These are phyloP conservation scores for Coemansia sp. DNA, from an alignment of 192 early-diverging fungal species.

Conservation along the genomic window DNA sequence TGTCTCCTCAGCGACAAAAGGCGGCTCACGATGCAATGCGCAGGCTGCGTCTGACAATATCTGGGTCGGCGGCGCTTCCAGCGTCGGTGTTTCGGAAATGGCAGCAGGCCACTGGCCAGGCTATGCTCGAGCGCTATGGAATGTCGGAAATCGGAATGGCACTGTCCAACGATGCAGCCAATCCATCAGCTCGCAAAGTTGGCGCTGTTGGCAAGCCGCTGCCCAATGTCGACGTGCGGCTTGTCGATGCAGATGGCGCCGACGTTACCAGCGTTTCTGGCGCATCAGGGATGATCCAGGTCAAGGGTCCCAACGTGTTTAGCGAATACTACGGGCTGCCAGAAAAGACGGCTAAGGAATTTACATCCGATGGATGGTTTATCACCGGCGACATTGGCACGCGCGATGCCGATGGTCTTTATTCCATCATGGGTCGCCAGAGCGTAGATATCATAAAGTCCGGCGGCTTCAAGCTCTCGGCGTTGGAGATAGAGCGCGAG, in stretches of 20 bases:
- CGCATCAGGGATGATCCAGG: slow-evolving; percentile 67
- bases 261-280: slow-evolving; percentile 58
- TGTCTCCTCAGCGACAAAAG: slow-evolving; percentile 40
- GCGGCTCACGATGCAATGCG: slow-evolving; percentile 55
- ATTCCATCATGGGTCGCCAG: slow-evolving; percentile 75
- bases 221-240: slow-evolving; percentile 62
- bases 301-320: slow-evolving; percentile 76
- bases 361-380: slow-evolving; percentile 77
- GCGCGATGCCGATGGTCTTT: slow-evolving; percentile 58
- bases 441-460: slow-evolving; percentile 87
- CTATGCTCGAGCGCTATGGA: slow-evolving; percentile 82
- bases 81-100: slow-evolving; percentile 65
- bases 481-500: slow-evolving; percentile 82
- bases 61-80: slow-evolving; percentile 77
- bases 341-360: slow-evolving; percentile 70
- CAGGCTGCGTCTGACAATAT: slow-evolving; percentile 75
- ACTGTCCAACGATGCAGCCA: slow-evolving; percentile 59
- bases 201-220: slow-evolving; percentile 79
- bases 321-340: slow-evolving; percentile 71
- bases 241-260: slow-evolving; percentile 52
- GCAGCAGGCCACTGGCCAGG: slow-evolving; percentile 70
- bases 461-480: slow-evolving; percentile 84
- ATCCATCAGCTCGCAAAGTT: slow-evolving; percentile 24
- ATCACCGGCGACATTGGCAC: slow-evolving; percentile 78
- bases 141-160: slow-evolving; percentile 94